Percentiles rank a stretch among this genome's conserved stretches.
These are phyloP conservation scores for Dorcoceras hygrometricum DNA, from an alignment of 257 asterid species.

Conservation along the genomic window DNA sequence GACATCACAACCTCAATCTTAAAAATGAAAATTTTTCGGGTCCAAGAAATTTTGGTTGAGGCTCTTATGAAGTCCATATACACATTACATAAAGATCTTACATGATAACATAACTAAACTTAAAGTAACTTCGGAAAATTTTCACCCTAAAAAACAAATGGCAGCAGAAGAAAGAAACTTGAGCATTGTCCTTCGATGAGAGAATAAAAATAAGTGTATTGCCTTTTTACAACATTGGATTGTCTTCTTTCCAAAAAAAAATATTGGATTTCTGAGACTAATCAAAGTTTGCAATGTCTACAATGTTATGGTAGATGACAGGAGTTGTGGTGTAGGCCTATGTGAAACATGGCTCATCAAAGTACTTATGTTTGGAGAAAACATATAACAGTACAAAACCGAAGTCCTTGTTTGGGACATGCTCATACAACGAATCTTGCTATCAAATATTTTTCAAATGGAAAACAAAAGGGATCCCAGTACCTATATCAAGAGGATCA, in stretches of 20 bases:
- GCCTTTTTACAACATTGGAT: not conserved
- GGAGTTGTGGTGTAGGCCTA: conserved; percentile 3
- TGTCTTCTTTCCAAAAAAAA: no score
- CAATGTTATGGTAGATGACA: conserved; percentile 6
- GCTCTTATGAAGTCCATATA: not conserved
- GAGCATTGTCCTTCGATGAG: not conserved
- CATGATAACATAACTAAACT: conserved; percentile 7
- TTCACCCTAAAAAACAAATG: conserved; percentile 8
- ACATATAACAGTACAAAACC: conserved; percentile 11
- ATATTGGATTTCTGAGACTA: not conserved
- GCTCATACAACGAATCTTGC: conserved; percentile 6
- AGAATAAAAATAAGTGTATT: not conserved
- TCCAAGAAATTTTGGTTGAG: not conserved
- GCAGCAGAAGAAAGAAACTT: not conserved
- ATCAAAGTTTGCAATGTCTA: conserved; percentile 3
- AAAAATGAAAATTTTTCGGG: not conserved
- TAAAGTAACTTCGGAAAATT: not conserved
- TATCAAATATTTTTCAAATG: not conserved
- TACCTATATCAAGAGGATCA: conserved; percentile 98
- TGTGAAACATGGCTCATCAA: conserved; percentile 10
- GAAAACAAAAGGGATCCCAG: conserved; percentile 24
- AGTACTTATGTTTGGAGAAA: not conserved
- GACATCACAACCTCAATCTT: conserved; percentile 13
- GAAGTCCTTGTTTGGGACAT: conserved; percentile 12
- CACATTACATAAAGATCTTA: conserved; percentile 2